phyloP scores from a whole-genome alignment of 176 grass and related monocot species.

The Oryza officinalis region DNA sequence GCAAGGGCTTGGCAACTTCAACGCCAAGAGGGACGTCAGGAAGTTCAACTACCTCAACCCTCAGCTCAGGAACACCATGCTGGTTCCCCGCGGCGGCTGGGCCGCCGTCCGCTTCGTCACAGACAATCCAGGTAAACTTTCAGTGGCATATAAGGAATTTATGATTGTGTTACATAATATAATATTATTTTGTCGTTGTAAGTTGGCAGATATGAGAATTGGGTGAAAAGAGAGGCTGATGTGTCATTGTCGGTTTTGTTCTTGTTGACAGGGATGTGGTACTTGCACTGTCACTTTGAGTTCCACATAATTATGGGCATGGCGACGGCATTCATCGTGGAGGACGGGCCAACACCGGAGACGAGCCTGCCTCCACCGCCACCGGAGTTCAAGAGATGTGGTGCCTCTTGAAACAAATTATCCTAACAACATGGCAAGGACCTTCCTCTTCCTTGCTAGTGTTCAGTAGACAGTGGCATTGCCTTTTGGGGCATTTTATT shows the following conservation, averaged over 20 bases:
- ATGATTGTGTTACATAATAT: too few species aligned
- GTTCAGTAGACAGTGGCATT: too few species aligned
- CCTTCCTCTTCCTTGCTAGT: too few species aligned
- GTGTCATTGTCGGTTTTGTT: background rate
- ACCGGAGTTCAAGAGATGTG: background rate
- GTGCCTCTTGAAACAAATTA: too few species aligned
- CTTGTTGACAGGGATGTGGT: conserved; percentile 19
- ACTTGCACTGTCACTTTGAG: conserved; percentile 42
- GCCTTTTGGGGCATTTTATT: too few species aligned
- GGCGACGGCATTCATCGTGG: conserved; percentile 35
- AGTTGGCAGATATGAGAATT: background rate
- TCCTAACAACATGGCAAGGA: too few species aligned
- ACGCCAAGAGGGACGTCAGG: conserved; percentile 43
- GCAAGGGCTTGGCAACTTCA: conserved; percentile 50
- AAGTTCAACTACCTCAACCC: conserved; percentile 63
- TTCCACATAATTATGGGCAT: conserved; percentile 29
- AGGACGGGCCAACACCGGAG: conserved; percentile 20
- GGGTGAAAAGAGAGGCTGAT: background rate
- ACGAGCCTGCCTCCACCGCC: conserved; percentile 32
- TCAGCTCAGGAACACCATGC: conserved; percentile 41
- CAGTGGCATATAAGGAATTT: too few species aligned
- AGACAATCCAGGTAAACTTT: conserved; percentile 47
- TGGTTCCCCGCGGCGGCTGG: conserved; percentile 50
- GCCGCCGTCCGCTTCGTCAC: conserved; percentile 40
- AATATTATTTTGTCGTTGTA: background rate